Base-by-base conservation (phyloP, 768 basidiomycete genomes). In the Psilocybe tampanensis region DNA sequence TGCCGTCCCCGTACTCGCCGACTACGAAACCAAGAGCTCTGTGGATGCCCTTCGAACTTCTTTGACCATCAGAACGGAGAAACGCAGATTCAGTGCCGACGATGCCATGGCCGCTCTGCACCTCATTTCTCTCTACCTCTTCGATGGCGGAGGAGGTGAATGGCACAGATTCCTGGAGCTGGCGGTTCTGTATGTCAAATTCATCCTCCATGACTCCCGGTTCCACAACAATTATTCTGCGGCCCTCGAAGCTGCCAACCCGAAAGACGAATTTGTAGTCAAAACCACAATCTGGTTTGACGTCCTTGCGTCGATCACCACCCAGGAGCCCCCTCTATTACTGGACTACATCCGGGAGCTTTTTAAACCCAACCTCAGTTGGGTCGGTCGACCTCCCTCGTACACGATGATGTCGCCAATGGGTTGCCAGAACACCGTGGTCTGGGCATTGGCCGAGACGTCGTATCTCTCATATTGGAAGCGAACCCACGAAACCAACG, bases 251-350 rank as follows among this genome's bases (percentile, higher is more conserved):
- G 84, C 81, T 62, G 61, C 68, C 24, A 57, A 60, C 66, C 19
- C 79, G 76, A 76, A 84, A 75, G 72, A 79, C 75, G 69, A 82
- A 73, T 92, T 92, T 71, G 86, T 93, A 67, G 80, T 92, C 72
- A 91, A 91, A 70, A 88, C 91, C 23, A 85, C 89, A 15, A 85
- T 93, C 54, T 94, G 92, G 92, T 92, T 93, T 69, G 92, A 94
- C 68, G 89, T 93, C 33, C 79, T 93, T 50, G 90, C 89, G 7
- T 84, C 87, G 1, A 81, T 88, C 49, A 90, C 90, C n/a, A 85
- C 81, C n/a, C 75, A 79, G 59, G 63, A 78, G 60, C 62, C 72
- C 2, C 90, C 92, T 9, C 74, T 75, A 47, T 86, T 92, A 69
- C 70, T 88, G 36, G 29, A 64, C 2, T 75, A 79, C 41, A 86